Base-by-base conservation (phyloP, 1,284 basidiomycete species). In the Malassezia obtusa region DNA sequence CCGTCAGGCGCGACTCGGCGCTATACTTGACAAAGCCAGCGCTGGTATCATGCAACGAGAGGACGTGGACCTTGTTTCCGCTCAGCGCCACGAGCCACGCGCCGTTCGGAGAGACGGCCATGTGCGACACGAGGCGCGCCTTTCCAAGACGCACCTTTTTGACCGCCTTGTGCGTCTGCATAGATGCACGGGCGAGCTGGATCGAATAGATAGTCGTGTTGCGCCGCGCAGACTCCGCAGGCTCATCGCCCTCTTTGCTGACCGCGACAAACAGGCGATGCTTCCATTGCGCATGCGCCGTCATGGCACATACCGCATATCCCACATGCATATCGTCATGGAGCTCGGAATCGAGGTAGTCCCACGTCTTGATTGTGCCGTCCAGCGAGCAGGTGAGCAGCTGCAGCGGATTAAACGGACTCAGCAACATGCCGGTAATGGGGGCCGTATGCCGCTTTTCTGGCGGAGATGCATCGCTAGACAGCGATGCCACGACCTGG, bases 331-430 rank as follows among this genome's bases (percentile, higher is more conserved):
- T 58, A 9, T 57, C 61, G 59, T 84, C 82, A 50, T 95, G 77
- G 14, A 94, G 77, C 3, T 80, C 78, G 1, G 84, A 90, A 60
- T 95, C 90, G 47, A 92, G 77, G 73, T 87, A 92, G 76, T 96
- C 89, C 92, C 92, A 96, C 11, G 92, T 77, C 72, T 87, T 83
- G 61, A 96, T 76, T 24, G 80, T 81, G 11, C 91, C 92, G 65
- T 91, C 86, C 49, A 84, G 74, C 2, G 88, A 88, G 28, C 83
- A 83, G 9, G 89, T 89, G 63, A 95, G 82, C 52, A 96, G 77
- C 74, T 96, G 92, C 57, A 90, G 86, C 15, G 83, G 79, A 75
- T 95, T 95, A 60, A 83, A 80, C 3, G 92, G 89, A 71, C 84
- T 87, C 52, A 96, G 76, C 45, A 84, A 77, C 44, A 86, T 81